These are phyloP conservation scores for Roridomyces roridus DNA, from an alignment of 768 basidiomycete species.

Conservation along the genomic window DNA sequence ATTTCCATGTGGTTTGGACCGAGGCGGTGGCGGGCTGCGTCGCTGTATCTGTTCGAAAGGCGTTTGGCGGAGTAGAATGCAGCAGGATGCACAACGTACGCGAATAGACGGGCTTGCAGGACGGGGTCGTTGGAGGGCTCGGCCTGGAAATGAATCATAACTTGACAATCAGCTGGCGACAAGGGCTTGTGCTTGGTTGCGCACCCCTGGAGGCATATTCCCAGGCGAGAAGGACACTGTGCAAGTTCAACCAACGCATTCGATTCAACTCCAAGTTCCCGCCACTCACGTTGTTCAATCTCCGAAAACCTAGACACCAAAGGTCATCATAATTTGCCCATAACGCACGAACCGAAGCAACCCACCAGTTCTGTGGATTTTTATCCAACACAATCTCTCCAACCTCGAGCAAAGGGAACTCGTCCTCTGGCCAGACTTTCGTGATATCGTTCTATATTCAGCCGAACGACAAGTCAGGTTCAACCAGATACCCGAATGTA, in stretches of 20 bases:
- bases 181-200: too few species aligned
- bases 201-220: slow-evolving; percentile 23
- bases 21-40: slow-evolving; percentile 21
- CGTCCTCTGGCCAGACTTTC: slow-evolving; percentile 22
- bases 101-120: slow-evolving; percentile 22
- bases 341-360: neutral
- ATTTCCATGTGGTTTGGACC: slow-evolving; percentile 24
- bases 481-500: neutral
- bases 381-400: slow-evolving; percentile 24
- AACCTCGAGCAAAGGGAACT: slow-evolving; percentile 17
- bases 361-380: slow-evolving; percentile 24
- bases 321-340: too few species aligned
- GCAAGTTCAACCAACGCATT: neutral
- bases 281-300: slow-evolving; percentile 20
- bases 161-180: too few species aligned
- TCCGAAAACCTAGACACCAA: slow-evolving; percentile 19
- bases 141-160: slow-evolving; percentile 9
- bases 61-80: too few species aligned
- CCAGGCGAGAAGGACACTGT: slow-evolving; percentile 20
- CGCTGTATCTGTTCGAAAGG: slow-evolving; percentile 6
- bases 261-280: too few species aligned
- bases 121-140: slow-evolving; percentile 27
- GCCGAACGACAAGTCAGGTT: neutral
- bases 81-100: slow-evolving; percentile 1
- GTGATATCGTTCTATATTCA: slow-evolving; percentile 21